These are phyloP conservation scores for Dillenia turbinata DNA, from an alignment of 164 flowering plant genomes.

Conservation along the genomic window DNA sequence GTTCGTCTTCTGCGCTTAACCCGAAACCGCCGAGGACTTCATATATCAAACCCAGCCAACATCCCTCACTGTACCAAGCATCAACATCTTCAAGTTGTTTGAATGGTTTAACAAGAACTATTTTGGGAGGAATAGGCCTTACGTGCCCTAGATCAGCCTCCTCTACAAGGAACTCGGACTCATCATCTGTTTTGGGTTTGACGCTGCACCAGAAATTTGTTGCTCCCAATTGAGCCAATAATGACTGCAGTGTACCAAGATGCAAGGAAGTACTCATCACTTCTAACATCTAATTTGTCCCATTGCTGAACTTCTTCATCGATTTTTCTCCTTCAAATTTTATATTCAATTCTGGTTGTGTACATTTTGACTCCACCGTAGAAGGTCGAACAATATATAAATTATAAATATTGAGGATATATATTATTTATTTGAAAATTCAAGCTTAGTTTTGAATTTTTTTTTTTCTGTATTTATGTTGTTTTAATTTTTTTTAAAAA, in stretches of 20 bases:
- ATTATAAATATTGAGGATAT: too few relatives aligned
- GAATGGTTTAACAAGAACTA: neutral
- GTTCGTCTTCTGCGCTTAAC: too few relatives aligned
- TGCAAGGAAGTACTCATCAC: conserved; percentile 17
- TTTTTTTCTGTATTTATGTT: too few relatives aligned
- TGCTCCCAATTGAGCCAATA: conserved; percentile 4
- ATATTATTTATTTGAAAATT: too few relatives aligned
- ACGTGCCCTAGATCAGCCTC: conserved; percentile 11
- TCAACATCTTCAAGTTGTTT: conserved; percentile 24
- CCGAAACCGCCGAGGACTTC: conserved; percentile 14
- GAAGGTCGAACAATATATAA: too few relatives aligned
- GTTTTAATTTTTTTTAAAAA: too few relatives aligned
- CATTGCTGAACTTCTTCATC: conserved; percentile 5
- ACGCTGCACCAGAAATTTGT: conserved; percentile 21
- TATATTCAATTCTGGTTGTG: conserved; percentile 1
- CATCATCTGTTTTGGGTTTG: conserved; percentile 20
- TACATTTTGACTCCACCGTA: neutral
- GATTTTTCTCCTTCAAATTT: conserved; percentile 5
- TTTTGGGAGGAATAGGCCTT: conserved; percentile 26
- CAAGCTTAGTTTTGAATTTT: too few relatives aligned
- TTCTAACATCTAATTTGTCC: conserved; percentile 16
- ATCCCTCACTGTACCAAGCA: conserved; percentile 33
- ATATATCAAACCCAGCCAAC: conserved; percentile 30
- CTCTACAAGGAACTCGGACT: conserved; percentile 15
- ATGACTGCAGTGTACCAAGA: conserved; percentile 18